phyloP scores from a whole-genome alignment of 2,329 filamentous ascomycete species.

The Calonectria ilicicola region DNA sequence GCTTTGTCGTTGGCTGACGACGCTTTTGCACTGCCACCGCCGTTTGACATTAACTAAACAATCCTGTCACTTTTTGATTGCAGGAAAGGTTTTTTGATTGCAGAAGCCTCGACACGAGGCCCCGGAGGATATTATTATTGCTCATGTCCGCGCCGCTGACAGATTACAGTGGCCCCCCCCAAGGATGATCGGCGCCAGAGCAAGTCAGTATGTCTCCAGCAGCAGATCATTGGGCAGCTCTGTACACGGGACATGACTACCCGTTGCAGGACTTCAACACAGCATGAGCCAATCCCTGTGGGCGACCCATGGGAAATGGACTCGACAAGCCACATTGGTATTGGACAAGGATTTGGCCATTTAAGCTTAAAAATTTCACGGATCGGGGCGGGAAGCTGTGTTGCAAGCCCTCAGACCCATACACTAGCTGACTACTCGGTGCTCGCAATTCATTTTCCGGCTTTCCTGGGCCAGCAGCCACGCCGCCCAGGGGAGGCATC shows the following conservation, averaged over 20 bases:
- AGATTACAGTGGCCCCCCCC: neutral
- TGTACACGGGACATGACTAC: neutral
- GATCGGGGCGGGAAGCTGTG: neutral
- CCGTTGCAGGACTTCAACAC: neutral
- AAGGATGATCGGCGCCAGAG: neutral
- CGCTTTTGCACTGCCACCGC: constrained; percentile 20
- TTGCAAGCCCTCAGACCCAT: neutral
- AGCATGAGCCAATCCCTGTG: constrained; percentile 9
- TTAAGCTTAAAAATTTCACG: constrained; percentile 21
- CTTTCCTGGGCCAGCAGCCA: neutral
- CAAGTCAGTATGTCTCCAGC: neutral
- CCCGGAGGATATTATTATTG: neutral
- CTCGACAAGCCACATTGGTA: constrained; percentile 11
- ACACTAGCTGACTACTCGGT: neutral
- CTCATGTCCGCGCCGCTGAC: neutral
- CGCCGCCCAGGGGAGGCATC: constrained; percentile 1
- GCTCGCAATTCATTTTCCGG: neutral
- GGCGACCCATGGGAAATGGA: neutral
- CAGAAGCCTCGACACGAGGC: neutral
- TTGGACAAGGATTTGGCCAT: constrained; percentile 12
- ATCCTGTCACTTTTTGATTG: neutral
- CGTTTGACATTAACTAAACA: neutral
- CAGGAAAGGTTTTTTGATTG: neutral
- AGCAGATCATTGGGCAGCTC: constrained; percentile 5
- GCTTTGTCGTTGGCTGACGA: constrained; percentile 7